A percentile compares a stretch with the other conserved stretches of the same genome.
Evolutionary conservation across 2,329 filamentous ascomycete species (phyloP).

Genomic region (Epichloe bromicola): DNA sequence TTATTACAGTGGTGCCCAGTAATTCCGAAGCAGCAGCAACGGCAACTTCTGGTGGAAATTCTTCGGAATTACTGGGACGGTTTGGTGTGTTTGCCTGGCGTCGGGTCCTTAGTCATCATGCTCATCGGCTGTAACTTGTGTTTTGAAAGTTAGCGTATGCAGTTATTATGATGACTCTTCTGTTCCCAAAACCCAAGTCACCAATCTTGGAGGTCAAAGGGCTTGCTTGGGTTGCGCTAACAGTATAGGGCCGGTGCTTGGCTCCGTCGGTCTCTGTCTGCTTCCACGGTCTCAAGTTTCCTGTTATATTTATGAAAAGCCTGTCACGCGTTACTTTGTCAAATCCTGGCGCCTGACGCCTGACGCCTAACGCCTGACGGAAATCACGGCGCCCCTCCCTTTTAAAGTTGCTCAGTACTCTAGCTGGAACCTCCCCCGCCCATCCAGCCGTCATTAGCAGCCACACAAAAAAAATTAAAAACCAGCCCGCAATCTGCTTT

Average conservation of each 20-base stretch:
- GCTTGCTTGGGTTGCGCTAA: background rate
- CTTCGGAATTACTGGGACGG: background rate
- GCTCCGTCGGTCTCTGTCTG: too few species aligned
- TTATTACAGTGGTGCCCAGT: too few species aligned
- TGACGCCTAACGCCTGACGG: background rate
- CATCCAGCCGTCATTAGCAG: background rate
- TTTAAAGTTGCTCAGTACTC: background rate
- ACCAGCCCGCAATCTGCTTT: background rate
- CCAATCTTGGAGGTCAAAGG: background rate
- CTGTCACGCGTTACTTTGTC: background rate
- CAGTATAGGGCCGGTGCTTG: too few species aligned
- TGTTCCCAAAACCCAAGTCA: background rate
- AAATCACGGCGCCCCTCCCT: background rate
- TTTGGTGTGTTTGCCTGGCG: background rate
- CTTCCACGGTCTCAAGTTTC: too few species aligned
- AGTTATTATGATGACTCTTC: background rate
- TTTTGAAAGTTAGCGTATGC: background rate
- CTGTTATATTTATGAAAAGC: too few species aligned
- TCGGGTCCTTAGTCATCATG: background rate
- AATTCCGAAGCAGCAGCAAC: too few species aligned
- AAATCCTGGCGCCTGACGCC: background rate
- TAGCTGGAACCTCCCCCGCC: background rate
- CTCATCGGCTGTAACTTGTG: too few species aligned
- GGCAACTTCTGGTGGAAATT: too few species aligned
- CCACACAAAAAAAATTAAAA: background rate